Percentiles rank a stretch among this genome's conserved stretches.
Conservation (phyloP, 495 filamentous ascomycete species). For the Pyrenula massariospora region DNA sequence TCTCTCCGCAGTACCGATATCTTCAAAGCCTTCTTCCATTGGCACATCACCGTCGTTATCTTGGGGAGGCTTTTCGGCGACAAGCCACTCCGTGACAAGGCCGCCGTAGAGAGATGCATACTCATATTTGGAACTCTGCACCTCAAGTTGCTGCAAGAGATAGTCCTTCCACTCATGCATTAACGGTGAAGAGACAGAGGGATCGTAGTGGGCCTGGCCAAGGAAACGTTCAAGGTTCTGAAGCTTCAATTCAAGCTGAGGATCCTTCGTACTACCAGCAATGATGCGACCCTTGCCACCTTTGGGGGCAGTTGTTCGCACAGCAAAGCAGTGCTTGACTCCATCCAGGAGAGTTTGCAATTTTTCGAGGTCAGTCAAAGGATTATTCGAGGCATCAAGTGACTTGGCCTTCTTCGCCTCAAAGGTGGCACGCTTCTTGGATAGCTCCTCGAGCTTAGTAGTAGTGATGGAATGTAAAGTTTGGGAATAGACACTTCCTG, state of each 20-base stretch:
- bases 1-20: constrained; percentile 33
- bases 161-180: constrained; percentile 33
- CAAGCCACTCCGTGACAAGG: constrained; percentile 53
- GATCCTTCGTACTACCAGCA: background rate
- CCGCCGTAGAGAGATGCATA: constrained; percentile 53
- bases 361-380: constrained; percentile 17
- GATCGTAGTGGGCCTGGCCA: constrained; percentile 43
- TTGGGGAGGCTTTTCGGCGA: constrained; percentile 6
- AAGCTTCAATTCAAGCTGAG: constrained; percentile 20
- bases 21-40: constrained; percentile 12
- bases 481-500: constrained; percentile 20
- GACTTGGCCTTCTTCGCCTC: constrained; percentile 25
- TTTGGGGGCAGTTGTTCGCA: background rate
- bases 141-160: constrained; percentile 33
- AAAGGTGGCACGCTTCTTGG: constrained; percentile 34
- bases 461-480: constrained; percentile 45
- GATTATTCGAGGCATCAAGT: constrained; percentile 12
- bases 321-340: constrained; percentile 1
- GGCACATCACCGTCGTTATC: background rate
- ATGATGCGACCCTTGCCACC: background rate
- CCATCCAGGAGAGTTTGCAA: constrained; percentile 25
- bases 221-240: constrained; percentile 40
- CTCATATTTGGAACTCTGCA: constrained; percentile 43
- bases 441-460: constrained; percentile 42
- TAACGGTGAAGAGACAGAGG: constrained; percentile 35